Conservation (phyloP, 768 basidiomycete species). For the Amanita subjunquillea region DNA sequence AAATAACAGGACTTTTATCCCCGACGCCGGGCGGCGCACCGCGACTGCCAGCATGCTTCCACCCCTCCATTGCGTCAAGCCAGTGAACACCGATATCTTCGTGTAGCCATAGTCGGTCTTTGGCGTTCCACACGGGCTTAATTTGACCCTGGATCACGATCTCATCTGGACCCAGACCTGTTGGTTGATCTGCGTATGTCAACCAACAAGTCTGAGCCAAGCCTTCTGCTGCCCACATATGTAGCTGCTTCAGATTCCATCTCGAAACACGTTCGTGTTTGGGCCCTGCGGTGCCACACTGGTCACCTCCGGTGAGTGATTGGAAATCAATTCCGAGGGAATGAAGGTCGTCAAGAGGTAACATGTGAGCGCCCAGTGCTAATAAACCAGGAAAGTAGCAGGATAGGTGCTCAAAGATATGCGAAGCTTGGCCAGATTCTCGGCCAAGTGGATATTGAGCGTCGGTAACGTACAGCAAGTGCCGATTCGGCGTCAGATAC, state of each 20-base stretch:
- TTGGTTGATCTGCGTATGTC: slow-evolving; percentile 60
- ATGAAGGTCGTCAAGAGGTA: slow-evolving; percentile 45
- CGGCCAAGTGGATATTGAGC: slow-evolving; percentile 18
- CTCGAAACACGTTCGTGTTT: slow-evolving; percentile 25
- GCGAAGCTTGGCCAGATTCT: slow-evolving; percentile 25
- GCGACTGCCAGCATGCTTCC: slow-evolving; percentile 33
- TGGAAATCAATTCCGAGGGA: slow-evolving; percentile 35
- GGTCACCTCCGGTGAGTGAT: slow-evolving; percentile 26
- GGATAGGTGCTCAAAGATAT: slow-evolving; percentile 61
- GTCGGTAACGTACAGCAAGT: slow-evolving; percentile 64
- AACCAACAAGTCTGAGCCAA: slow-evolving; percentile 63
- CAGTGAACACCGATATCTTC: slow-evolving; percentile 23
- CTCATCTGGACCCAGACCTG: slow-evolving; percentile 62
- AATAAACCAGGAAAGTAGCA: slow-evolving; percentile 73
- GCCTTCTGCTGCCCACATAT: slow-evolving; percentile 70
- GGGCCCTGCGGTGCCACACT: slow-evolving; percentile 23
- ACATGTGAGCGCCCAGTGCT: slow-evolving; percentile 56
- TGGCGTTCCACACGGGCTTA: slow-evolving; percentile 12
- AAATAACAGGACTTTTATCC: slow-evolving; percentile 30
- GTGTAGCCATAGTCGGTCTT: slow-evolving; percentile 12
- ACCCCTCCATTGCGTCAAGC: slow-evolving; percentile 39
- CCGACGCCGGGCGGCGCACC: slow-evolving; percentile 45
- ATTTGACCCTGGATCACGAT: slow-evolving; percentile 25
- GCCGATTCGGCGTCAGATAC: slow-evolving; percentile 54
- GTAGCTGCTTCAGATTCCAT: slow-evolving; percentile 51